Evolutionary conservation across 108 stramenopile genomes (phyloP).

Genomic region (Cyclotella distinguenda): DNA sequence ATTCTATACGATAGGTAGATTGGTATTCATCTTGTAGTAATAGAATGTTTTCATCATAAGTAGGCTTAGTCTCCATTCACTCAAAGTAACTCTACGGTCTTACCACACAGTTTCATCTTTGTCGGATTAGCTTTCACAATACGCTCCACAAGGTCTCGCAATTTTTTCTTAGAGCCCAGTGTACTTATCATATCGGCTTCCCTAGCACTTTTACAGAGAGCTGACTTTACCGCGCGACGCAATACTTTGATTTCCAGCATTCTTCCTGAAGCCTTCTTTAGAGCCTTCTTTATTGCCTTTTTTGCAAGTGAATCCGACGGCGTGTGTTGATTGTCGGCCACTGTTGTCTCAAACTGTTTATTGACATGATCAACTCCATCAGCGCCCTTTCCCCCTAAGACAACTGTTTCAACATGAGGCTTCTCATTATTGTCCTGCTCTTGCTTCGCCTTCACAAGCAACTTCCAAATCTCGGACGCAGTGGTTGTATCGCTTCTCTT

Average conservation of each 20-base stretch:
- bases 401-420: not conserved
- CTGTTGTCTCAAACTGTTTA: too few species aligned
- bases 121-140: too few species aligned
- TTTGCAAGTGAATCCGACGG: slow-evolving; percentile 36
- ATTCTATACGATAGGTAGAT: too few species aligned
- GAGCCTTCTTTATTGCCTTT: slow-evolving; percentile 66
- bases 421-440: slow-evolving; percentile 14
- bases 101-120: too few species aligned
- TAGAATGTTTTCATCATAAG: too few species aligned
- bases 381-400: not conserved
- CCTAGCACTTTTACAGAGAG: slow-evolving; percentile 20
- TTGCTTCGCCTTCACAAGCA: slow-evolving; percentile 34
- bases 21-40: too few species aligned
- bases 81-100: too few species aligned
- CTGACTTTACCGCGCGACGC: slow-evolving; percentile 49
- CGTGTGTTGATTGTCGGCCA: not conserved
- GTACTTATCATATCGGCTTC: slow-evolving; percentile 14
- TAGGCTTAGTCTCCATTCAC: too few species aligned
- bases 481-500: slow-evolving; percentile 49
- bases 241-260: slow-evolving; percentile 64
- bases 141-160: too few species aligned
- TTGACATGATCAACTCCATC: slow-evolving; percentile 15
- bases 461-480: slow-evolving; percentile 71
- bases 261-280: slow-evolving; percentile 71
- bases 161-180: too few species aligned